Evolutionary conservation across 331 rosid genomes (phyloP), one percentile per base, ranked within the genome.

Genomic region (Malus hybrid): DNA sequence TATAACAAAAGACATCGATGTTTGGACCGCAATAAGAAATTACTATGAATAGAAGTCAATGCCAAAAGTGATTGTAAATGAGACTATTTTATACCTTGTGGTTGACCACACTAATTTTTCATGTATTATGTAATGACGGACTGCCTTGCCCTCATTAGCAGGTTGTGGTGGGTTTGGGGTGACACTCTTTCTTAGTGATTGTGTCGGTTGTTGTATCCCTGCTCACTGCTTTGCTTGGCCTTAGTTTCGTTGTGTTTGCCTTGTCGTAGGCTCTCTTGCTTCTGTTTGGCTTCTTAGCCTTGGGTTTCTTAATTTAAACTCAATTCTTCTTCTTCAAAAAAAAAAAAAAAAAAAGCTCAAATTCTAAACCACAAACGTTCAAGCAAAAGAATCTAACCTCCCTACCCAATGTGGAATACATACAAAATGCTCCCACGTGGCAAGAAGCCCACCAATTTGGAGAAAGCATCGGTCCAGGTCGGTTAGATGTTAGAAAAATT

Each of bases 401-500:
- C 19, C n/a, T 5, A 16, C 56, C 0, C 18, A 3, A 2, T 1
- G 39, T 14, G 39, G 32, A 27, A 14, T 62, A 28, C 0, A 9
- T 27, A 24, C 2, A 32, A 29, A 27, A 36, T 29, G 28, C 28
- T 72, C 48, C 48, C 22, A 65, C 69, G 78, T 79, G 78, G 67
- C 76, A 31, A 46, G 36, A 69, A 77, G 39, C 52, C 78, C 12
- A 65, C 67, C 50, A 52, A 55, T 22, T 39, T 36, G 82, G 63
- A 72, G 68, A 55, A 62, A 72, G 60, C 82, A 46, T 5, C n/a
- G 0, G 54, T 79, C 77, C 73, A 71, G 69, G 71, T 61, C 9
- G 24, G 55, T 31, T 50, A 46, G 65, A 61, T 32, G 10, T 36
- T 3, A n/a, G 29, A 52, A 69, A 10, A 48, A 50, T 50, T n/a